Evolutionary conservation across 1,284 basidiomycete genomes (phyloP), one percentile per base, ranked within the genome.

Genomic region (Macrocystidia cucumis): DNA sequence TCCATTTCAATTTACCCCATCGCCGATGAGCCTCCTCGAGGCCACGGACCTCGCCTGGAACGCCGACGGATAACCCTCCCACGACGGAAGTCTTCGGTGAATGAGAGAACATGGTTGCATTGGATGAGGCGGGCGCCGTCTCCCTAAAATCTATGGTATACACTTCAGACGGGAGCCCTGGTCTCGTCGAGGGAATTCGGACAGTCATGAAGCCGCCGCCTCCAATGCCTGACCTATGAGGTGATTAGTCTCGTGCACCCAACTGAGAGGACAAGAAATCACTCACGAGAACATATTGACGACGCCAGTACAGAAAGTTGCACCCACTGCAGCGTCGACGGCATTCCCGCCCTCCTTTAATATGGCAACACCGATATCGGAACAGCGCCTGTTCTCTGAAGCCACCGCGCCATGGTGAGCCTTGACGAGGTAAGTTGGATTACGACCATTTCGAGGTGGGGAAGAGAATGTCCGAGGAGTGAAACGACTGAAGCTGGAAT

Each of bases 161-260:
- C 31, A 84, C 80, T 43, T 78, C 65, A 18, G 80, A 82, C 17
- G 57, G 47, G 2, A 50, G 56, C 26, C 62, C 62, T 1, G 60
- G 45, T 24, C 52, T 49, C 3, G 52, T 44, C 5, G 74, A 69
- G 4, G 91, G 88, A 5, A 92, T 64, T 13, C 90, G 80, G 28
- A 97, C 71, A 20, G 83, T 80, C 80, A 95, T 90, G 54, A 93
- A 92, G 0, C 92, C 92, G 18, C 91, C 92, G 1, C 91, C 91
- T 13, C 90, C 91, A 32, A 96, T 86, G 2, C 91, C 84, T 9
- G 84, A 82, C 4, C 85, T 87, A 8, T 39, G 18, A 12, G 24
- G 40, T 19, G 24, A 36, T 9, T 34, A 31, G 20, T 32, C 12
- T 20, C 2, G 42, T 12, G 12, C 12, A 19, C 13, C n/a, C 16